Evolutionary conservation across 1,284 basidiomycete species (phyloP).

Genomic region (Malassezia arunalokei): DNA sequence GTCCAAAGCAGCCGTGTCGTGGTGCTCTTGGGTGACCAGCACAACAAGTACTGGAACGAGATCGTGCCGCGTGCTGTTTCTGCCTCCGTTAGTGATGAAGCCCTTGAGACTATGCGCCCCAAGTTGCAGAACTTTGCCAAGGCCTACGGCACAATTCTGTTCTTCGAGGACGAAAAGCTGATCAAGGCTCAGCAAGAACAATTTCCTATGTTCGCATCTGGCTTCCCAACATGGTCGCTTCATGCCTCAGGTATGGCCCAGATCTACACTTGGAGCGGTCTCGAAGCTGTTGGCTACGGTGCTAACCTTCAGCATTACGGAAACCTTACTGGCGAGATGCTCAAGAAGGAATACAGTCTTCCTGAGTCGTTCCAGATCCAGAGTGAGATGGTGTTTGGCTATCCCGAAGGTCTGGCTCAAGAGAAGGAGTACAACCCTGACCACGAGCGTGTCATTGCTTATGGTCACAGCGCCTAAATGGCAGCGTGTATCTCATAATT

Average conservation of each 20-base stretch:
- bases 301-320: slow-evolving; percentile 48
- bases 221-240: slow-evolving; percentile 42
- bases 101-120: slow-evolving; percentile 17
- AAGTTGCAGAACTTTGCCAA: slow-evolving; percentile 46
- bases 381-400: slow-evolving; percentile 50
- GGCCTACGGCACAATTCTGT: slow-evolving; percentile 49
- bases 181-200: slow-evolving; percentile 42
- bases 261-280: slow-evolving; percentile 49
- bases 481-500: neutral
- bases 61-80: slow-evolving; percentile 38
- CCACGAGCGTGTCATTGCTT: slow-evolving; percentile 46
- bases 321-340: slow-evolving; percentile 21
- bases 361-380: slow-evolving; percentile 47
- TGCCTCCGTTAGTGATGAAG: slow-evolving; percentile 22
- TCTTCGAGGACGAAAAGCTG: slow-evolving; percentile 41
- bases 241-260: slow-evolving; percentile 46
- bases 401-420: slow-evolving; percentile 36
- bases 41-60: slow-evolving; percentile 48
- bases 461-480: slow-evolving; percentile 9
- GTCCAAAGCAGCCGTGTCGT: slow-evolving; percentile 49
- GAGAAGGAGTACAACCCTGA: slow-evolving; percentile 46
- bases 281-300: slow-evolving; percentile 49
- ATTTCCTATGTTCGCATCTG: slow-evolving; percentile 46
- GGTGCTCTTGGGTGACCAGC: slow-evolving; percentile 47
- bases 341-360: slow-evolving; percentile 43